Evolutionary conservation across 257 asterid genomes (phyloP).

Genomic region (Nicotiana benthamiana): DNA sequence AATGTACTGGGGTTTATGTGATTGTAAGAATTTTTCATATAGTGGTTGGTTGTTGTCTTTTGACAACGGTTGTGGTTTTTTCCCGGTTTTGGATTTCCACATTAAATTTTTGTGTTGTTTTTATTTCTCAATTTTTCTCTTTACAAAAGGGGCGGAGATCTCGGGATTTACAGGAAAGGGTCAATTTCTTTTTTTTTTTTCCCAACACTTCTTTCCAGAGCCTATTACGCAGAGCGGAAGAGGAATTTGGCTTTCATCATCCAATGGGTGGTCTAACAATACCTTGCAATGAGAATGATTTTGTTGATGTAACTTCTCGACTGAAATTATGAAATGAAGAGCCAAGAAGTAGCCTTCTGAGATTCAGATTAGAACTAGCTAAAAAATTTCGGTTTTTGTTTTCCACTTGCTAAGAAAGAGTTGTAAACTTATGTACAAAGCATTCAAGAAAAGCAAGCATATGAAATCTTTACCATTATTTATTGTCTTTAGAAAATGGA

Average conservation of each 20-base stretch:
- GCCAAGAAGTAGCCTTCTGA: neutral
- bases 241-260: slow-evolving; percentile 13
- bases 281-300: slow-evolving; percentile 5
- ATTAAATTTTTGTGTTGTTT: no score
- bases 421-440: neutral
- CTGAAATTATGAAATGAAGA: neutral
- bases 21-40: no score
- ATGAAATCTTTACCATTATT: neutral
- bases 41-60: no score
- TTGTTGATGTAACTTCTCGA: slow-evolving; percentile 3
- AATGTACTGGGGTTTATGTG: no score
- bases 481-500: neutral
- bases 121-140: no score
- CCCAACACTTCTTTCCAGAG: slow-evolving; percentile 12
- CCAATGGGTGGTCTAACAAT: slow-evolving; percentile 4
- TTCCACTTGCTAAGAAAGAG: slow-evolving; percentile 2
- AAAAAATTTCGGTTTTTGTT: neutral
- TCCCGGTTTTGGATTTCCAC: no score
- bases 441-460: neutral
- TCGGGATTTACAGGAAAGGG: no score
- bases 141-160: no score
- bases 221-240: slow-evolving; percentile 2
- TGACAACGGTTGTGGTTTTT: no score
- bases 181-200: no score
- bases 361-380: neutral